phyloP scores from a whole-genome alignment of 805 yeast genomes.

The Blastobotrys muscicola region DNA sequence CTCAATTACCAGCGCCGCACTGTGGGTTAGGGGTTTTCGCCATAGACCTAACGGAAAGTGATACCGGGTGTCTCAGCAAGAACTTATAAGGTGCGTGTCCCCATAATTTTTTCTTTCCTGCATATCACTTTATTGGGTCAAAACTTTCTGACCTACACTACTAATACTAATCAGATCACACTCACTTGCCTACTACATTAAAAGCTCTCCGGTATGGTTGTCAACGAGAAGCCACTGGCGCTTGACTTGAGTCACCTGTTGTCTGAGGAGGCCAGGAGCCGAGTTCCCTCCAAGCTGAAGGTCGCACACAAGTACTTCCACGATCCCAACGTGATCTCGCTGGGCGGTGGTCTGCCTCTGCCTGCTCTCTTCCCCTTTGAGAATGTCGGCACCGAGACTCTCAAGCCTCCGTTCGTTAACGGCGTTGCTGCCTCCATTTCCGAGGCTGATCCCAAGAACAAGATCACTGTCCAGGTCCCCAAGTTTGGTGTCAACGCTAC shows the following conservation, averaged over 20 bases:
- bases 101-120: too few species aligned
- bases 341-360: slow-evolving; percentile 94
- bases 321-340: slow-evolving; percentile 69
- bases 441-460: slow-evolving; percentile 18
- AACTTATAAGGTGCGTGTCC: too few species aligned
- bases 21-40: too few species aligned
- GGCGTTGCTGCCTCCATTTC: slow-evolving; percentile 42
- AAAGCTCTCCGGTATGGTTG: too few species aligned
- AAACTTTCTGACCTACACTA: too few species aligned
- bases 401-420: slow-evolving; percentile 62
- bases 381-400: slow-evolving; percentile 51
- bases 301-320: slow-evolving; percentile 68
- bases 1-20: too few species aligned
- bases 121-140: too few species aligned
- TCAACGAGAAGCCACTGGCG: slow-evolving; percentile 26
- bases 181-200: too few species aligned
- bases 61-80: too few species aligned
- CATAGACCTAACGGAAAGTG: too few species aligned
- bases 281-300: slow-evolving; percentile 75
- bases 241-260: slow-evolving; percentile 68
- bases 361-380: slow-evolving; percentile 91
- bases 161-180: too few species aligned
- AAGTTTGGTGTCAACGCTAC: slow-evolving; percentile 26
- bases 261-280: slow-evolving; percentile 67
- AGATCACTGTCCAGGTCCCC: slow-evolving; percentile 27